Evolutionary conservation across 306 rosid species (phyloP).

Genomic region (Cicer pinnatifidum): DNA sequence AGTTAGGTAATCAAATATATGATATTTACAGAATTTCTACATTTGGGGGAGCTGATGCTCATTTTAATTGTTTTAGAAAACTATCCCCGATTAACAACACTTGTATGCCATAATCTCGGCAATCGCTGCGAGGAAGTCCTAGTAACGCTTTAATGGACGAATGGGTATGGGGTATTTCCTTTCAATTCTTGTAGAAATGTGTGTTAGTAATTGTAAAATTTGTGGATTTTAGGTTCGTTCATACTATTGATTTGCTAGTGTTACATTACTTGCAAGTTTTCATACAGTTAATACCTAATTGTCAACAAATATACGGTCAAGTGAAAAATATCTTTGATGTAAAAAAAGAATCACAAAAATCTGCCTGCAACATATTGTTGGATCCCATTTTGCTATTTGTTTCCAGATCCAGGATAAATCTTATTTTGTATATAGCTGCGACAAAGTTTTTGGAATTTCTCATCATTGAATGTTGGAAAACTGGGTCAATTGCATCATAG

Average conservation of each 20-base stretch:
- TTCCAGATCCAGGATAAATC: too few species aligned
- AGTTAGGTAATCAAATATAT: not conserved
- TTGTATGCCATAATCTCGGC: not conserved
- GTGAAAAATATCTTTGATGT: slow-evolving; percentile 4
- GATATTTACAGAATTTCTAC: too few species aligned
- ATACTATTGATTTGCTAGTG: not conserved
- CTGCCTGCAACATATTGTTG: not conserved
- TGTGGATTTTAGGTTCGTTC: slow-evolving; percentile 5
- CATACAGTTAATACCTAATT: not conserved
- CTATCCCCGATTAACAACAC: not conserved
- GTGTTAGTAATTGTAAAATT: not conserved
- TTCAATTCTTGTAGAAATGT: slow-evolving; percentile 12
- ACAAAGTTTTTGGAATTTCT: too few species aligned
- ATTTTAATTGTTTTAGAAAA: not conserved
- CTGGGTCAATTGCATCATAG: too few species aligned
- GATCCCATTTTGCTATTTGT: too few species aligned
- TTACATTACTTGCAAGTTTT: slow-evolving; percentile 2
- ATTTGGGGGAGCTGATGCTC: too few species aligned
- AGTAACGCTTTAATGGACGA: slow-evolving; percentile 23
- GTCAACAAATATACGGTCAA: not conserved
- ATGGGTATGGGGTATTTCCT: slow-evolving; percentile 46
- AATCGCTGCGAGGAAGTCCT: not conserved
- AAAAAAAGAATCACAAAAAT: not conserved
- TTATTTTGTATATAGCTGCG: too few species aligned
- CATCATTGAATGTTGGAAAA: too few species aligned